These are phyloP conservation scores for Porogramme epimiltina DNA, from an alignment of 1,284 basidiomycete species.

Conservation along the genomic window DNA sequence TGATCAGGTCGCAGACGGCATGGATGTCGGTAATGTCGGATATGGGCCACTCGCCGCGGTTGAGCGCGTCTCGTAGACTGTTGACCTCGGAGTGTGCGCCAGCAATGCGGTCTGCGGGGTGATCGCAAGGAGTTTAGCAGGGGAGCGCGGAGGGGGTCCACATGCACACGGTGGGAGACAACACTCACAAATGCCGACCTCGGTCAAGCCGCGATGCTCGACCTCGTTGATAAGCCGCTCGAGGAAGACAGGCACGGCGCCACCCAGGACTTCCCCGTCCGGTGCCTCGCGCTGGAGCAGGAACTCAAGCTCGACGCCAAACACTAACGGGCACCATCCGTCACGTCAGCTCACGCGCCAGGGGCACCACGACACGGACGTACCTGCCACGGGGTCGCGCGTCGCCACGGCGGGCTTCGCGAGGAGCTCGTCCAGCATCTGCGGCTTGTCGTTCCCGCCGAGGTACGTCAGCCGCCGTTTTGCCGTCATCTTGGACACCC, in stretches of 20 bases:
- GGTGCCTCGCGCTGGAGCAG: constrained; percentile 66
- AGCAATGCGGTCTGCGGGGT: constrained; percentile 82
- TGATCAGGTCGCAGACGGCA: constrained; percentile 79
- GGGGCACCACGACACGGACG: constrained; percentile 25
- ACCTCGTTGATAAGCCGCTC: constrained; percentile 68
- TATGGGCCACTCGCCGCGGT: constrained; percentile 68
- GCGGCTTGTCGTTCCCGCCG: constrained; percentile 68
- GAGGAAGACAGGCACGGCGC: constrained; percentile 65
- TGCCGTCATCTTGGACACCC: constrained; percentile 69
- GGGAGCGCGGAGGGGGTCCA: neutral
- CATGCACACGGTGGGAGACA: neutral
- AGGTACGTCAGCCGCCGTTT: constrained; percentile 81
- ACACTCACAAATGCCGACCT: constrained; percentile 80
- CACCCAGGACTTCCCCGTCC: constrained; percentile 48
- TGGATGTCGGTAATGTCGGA: constrained; percentile 68
- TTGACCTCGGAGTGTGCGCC: constrained; percentile 74
- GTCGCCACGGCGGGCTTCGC: constrained; percentile 43
- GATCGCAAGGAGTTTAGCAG: neutral
- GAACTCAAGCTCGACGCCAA: constrained; percentile 73
- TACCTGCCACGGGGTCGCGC: constrained; percentile 66
- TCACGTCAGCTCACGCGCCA: neutral
- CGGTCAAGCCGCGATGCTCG: constrained; percentile 71
- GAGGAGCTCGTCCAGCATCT: constrained; percentile 70
- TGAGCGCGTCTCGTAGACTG: constrained; percentile 69
- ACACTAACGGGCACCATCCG: constrained; percentile 50